Evolutionary conservation across 192 early-diverging fungal genomes (phyloP).

Genomic region (Coemansia sp.): DNA sequence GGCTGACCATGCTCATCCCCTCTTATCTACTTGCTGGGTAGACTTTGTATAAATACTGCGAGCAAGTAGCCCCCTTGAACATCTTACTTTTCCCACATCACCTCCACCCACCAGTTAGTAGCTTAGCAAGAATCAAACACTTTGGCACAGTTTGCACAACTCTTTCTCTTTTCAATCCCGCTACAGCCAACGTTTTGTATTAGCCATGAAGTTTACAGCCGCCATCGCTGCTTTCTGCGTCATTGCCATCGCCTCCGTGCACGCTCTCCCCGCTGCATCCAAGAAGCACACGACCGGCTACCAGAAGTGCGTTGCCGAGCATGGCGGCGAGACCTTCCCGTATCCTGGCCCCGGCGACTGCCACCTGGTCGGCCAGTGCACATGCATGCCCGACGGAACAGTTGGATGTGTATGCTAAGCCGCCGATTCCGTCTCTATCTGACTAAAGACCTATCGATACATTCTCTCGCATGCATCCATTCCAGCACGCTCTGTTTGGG

Average conservation of each 20-base stretch:
- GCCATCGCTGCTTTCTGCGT: background rate
- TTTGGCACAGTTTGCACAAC: background rate
- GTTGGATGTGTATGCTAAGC: slow-evolving; percentile 41
- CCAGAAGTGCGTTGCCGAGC: slow-evolving; percentile 32
- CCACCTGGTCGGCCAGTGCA: slow-evolving; percentile 26
- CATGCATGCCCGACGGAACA: slow-evolving; percentile 25
- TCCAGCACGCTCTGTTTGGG: too few relatives aligned
- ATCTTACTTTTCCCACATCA: background rate
- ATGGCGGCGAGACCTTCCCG: slow-evolving; percentile 35
- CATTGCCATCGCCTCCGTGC: slow-evolving; percentile 4
- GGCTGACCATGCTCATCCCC: background rate
- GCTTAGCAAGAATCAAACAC: too few relatives aligned
- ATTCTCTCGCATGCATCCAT: too few relatives aligned
- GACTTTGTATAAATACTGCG: background rate
- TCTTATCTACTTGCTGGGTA: background rate
- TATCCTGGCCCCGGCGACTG: slow-evolving; percentile 43
- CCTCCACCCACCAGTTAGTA: background rate
- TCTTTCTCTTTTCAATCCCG: background rate
- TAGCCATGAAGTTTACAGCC: slow-evolving; percentile 12
- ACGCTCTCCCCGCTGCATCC: slow-evolving; percentile 2
- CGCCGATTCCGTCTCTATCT: background rate
- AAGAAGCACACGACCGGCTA: background rate
- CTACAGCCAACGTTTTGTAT: background rate
- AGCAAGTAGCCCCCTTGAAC: background rate
- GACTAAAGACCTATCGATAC: too few relatives aligned